Evolutionary conservation across 257 asterid genomes (phyloP), one percentile per base, ranked within the genome.

Genomic region (Penstemon eatonii): DNA sequence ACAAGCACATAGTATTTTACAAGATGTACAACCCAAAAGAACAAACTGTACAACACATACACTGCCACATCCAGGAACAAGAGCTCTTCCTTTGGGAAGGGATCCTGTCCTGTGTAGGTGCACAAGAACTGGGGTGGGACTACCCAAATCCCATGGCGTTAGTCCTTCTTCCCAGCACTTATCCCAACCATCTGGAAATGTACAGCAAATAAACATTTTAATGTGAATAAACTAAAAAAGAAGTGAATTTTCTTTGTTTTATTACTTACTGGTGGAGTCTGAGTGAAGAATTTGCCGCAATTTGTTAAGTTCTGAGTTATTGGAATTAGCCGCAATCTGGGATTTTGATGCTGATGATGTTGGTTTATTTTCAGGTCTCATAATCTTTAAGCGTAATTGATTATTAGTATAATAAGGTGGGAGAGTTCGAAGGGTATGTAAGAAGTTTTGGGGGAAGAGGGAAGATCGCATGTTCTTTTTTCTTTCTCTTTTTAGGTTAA

Each of bases 131-230:
- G 96, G 97, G 39, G 96, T 84, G 72, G 95, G 93, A 63, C 66
- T 69, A 76, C 96, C 95, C 81, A 91, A 83, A 80, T 91, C 95
- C 97, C 97, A 91, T 25, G 97, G 96, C 54, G 95, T 91, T 79
- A 91, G 18, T 59, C 82, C 93, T 74, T 84, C 74, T 76, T 84
- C 84, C 93, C 91, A 91, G 76, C 91, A 89, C 66, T 80, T 81
- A 41, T 89, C 91, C 96, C 97, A 91, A 38, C 89, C 89, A 52
- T 75, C 97, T 81, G 76, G 58, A 80, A 19, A 53, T 47, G 25
- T 53, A 50, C 41, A 19, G 12, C 56, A 47, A 60, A 51, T 5
- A 56, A 3, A 15, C 40, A 2, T 0, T 49, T 38, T 65, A 44
- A 8, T 37, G 40, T 4, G 19, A 54, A 18, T 19, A 49, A 57